These are phyloP conservation scores for Hortiboletus campestris DNA, from an alignment of 768 basidiomycete genomes.

Conservation along the genomic window DNA sequence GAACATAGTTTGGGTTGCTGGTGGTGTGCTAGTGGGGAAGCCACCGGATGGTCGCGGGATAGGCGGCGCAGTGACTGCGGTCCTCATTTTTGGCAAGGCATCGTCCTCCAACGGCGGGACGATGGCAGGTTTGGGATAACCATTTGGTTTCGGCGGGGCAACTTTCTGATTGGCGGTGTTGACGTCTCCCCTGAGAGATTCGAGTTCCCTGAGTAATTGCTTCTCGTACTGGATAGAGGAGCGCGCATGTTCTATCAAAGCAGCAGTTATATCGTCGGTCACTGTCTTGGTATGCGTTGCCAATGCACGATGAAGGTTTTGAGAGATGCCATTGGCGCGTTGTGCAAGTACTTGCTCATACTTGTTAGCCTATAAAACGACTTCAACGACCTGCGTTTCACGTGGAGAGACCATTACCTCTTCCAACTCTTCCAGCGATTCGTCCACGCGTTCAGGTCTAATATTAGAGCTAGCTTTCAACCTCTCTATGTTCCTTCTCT, in stretches of 20 bases:
- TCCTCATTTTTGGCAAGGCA: conserved; percentile 30
- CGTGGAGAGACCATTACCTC: conserved; percentile 53
- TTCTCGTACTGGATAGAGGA: conserved; percentile 90
- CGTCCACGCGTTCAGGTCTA: conserved; percentile 80
- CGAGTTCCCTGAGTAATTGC: conserved; percentile 83
- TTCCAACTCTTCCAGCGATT: conserved; percentile 89
- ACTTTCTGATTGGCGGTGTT: conserved; percentile 62
- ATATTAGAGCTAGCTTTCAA: conserved; percentile 85
- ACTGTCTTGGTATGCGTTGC: conserved; percentile 82
- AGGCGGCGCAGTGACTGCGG: conserved; percentile 21
- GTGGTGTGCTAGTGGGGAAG: conserved; percentile 18
- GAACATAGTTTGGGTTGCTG: conserved; percentile 22
- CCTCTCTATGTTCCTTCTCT: conserved; percentile 87
- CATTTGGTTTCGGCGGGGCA: conserved; percentile 44
- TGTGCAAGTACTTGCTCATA: conserved; percentile 83
- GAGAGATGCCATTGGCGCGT: conserved; percentile 90
- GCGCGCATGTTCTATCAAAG: conserved; percentile 90
- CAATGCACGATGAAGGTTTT: conserved; percentile 86
- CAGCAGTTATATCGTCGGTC: conserved; percentile 87
- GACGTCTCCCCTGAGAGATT: conserved; percentile 78
- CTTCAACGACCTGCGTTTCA: conserved; percentile 9
- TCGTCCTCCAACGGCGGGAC: conserved; percentile 67
- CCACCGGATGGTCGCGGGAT: conserved; percentile 19
- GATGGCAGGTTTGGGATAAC: conserved; percentile 57
- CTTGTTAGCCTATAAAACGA: conserved; percentile 68